phyloP scores from a whole-genome alignment of 108 stramenopile species.

The Discostella pseudostelligera region DNA sequence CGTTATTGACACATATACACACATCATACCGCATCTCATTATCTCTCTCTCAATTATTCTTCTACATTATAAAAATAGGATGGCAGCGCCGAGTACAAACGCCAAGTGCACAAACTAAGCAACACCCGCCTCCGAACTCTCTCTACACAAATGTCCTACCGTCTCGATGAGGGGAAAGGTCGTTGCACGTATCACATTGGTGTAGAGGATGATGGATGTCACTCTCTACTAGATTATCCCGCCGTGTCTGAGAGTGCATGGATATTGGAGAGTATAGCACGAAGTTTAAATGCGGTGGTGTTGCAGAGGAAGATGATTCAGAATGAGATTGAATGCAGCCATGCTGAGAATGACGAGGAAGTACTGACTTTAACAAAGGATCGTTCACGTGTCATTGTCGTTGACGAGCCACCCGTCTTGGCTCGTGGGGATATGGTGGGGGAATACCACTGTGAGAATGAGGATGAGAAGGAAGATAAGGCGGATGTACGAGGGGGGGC shows the following conservation, averaged over 20 bases:
- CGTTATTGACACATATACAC: background rate
- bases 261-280: constrained; percentile 69
- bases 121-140: constrained; percentile 69
- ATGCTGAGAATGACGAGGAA: constrained; percentile 22
- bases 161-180: constrained; percentile 80
- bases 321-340: constrained; percentile 55
- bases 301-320: constrained; percentile 76
- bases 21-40: too few species aligned
- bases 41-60: background rate
- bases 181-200: constrained; percentile 69
- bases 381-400: constrained; percentile 20
- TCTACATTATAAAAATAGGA: constrained; percentile 34
- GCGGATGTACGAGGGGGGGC: background rate
- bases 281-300: constrained; percentile 78
- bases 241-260: constrained; percentile 62
- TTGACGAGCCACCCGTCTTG: constrained; percentile 50
- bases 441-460: background rate
- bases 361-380: constrained; percentile 24
- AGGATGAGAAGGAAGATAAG: constrained; percentile 54
- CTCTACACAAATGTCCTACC: constrained; percentile 85
- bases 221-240: constrained; percentile 71
- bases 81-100: constrained; percentile 82
- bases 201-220: constrained; percentile 88
- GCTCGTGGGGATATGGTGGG: background rate
- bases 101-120: constrained; percentile 64